Percentiles rank a stretch among this genome's conserved stretches.
These are phyloP conservation scores for Periconia sp. DNA, from an alignment of 2,329 filamentous ascomycete species.

Conservation along the genomic window DNA sequence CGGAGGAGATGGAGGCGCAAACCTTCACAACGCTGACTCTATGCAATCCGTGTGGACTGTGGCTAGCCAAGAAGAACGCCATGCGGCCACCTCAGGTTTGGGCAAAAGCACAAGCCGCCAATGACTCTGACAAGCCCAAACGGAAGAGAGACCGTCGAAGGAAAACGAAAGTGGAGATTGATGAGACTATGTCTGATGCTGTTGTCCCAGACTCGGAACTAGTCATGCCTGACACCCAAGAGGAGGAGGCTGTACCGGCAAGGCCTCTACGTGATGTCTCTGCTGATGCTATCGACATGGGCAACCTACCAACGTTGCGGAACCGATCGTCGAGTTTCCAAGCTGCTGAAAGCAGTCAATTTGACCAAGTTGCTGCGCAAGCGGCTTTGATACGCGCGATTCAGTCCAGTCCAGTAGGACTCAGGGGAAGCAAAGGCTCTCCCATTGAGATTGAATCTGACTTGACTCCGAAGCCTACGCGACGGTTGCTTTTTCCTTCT, in stretches of 20 bases:
- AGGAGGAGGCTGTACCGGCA: too few species aligned
- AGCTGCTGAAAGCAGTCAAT: slow-evolving; percentile 5
- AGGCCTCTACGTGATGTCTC: too few species aligned
- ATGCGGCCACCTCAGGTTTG: slow-evolving; percentile 86
- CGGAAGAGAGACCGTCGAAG: slow-evolving; percentile 37
- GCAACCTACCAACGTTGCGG: slow-evolving; percentile 12
- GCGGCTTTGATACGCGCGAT: slow-evolving; percentile 60
- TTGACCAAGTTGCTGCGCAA: slow-evolving; percentile 25
- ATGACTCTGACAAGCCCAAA: slow-evolving; percentile 34
- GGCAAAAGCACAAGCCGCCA: slow-evolving; percentile 63
- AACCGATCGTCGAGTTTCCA: slow-evolving; percentile 17
- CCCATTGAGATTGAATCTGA: slow-evolving; percentile 57
- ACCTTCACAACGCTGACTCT: slow-evolving; percentile 75
- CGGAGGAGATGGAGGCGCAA: slow-evolving; percentile 65
- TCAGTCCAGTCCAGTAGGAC: slow-evolving; percentile 65
- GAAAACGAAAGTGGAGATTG: slow-evolving; percentile 53
- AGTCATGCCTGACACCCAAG: slow-evolving; percentile 19
- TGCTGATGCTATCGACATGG: too few species aligned
- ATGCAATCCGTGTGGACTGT: slow-evolving; percentile 96
- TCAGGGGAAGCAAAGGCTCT: slow-evolving; percentile 53
- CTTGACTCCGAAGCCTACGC: slow-evolving; percentile 66
- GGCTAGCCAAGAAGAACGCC: slow-evolving; percentile 85
- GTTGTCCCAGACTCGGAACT: slow-evolving; percentile 37
- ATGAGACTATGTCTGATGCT: slow-evolving; percentile 49
- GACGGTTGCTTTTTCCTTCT: slow-evolving; percentile 77